A percentile compares a stretch with the other conserved stretches of the same genome.
Conservation (phyloP, 352 stramenopile species). For the Globisporangium recalcitrans region DNA sequence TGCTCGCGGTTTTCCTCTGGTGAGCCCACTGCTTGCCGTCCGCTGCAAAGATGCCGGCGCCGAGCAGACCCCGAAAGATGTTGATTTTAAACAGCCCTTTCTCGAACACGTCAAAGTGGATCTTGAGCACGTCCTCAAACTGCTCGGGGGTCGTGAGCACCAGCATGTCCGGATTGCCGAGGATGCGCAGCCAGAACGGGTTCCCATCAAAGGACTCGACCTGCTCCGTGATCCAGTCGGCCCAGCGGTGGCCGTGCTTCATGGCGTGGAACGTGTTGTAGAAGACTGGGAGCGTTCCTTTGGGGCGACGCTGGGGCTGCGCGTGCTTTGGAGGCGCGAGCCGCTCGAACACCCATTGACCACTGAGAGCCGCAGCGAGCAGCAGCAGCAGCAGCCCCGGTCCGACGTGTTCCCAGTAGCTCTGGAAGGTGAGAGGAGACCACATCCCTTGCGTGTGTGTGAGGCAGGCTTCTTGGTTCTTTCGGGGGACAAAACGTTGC, state of each 20-base stretch:
- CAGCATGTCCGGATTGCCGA: neutral
- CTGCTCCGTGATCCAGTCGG: constrained; percentile 6
- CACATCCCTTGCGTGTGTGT: neutral
- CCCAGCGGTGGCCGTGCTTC: neutral
- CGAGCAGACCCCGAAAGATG: neutral
- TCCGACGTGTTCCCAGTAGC: neutral
- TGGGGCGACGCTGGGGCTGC: neutral
- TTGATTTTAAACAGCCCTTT: neutral
- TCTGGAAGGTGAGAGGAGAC: neutral
- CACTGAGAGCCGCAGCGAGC: neutral
- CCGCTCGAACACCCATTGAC: neutral
- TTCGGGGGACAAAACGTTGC: neutral
- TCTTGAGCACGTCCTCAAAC: neutral
- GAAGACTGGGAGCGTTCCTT: neutral
- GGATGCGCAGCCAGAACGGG: neutral
- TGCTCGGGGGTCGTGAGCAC: neutral
- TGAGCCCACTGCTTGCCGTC: constrained; percentile 26
- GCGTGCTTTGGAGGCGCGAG: neutral
- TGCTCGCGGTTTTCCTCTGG: constrained; percentile 26
- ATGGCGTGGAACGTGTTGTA: neutral
- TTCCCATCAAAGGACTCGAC: neutral
- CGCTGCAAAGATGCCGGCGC: constrained; percentile 20
- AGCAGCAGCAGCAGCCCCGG: neutral
- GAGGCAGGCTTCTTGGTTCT: neutral
- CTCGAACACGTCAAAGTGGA: neutral